These are phyloP conservation scores for Salvia splendens DNA, from an alignment of 257 asterid genomes.

Conservation along the genomic window DNA sequence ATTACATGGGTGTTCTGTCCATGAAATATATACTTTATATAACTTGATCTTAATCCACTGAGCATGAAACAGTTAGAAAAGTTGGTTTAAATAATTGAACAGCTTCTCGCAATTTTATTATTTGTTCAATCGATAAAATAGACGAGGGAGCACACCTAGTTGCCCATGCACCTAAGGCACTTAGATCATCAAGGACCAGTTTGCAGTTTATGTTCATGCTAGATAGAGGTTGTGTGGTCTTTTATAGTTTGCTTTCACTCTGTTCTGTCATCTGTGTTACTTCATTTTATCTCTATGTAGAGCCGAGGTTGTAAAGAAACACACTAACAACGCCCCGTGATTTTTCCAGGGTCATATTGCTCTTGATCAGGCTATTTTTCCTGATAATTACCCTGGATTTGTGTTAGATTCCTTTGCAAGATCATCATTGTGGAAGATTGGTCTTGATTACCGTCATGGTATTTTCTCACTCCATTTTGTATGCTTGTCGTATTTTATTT, in stretches of 20 bases:
- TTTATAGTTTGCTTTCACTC: constrained; percentile 17
- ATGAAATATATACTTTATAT: background rate
- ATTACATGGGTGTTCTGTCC: background rate
- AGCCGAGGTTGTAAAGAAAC: constrained; percentile 13
- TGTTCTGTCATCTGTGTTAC: constrained; percentile 10
- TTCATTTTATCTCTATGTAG: constrained; percentile 4
- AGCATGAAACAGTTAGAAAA: background rate
- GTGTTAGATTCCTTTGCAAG: constrained; percentile 96
- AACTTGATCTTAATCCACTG: background rate
- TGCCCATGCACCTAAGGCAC: background rate
- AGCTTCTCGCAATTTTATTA: background rate
- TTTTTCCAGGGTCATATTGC: constrained; percentile 93
- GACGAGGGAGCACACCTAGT: background rate
- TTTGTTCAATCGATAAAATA: background rate
- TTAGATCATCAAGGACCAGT: background rate
- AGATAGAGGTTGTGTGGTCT: constrained; percentile 10
- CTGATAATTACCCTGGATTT: constrained; percentile 94
- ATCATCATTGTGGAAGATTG: constrained; percentile 91
- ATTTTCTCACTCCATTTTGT: constrained; percentile 29
- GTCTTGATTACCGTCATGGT: constrained; percentile 99
- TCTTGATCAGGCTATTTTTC: constrained; percentile 91
- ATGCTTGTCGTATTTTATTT: constrained; percentile 11
- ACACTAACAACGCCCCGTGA: constrained; percentile 18
- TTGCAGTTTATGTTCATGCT: constrained; percentile 1
- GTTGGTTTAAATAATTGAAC: background rate